A percentile compares a stretch with the other conserved stretches of the same genome.
Evolutionary conservation across 73 alveolate species (phyloP).

Genomic region (Blepharisma japonicum): DNA sequence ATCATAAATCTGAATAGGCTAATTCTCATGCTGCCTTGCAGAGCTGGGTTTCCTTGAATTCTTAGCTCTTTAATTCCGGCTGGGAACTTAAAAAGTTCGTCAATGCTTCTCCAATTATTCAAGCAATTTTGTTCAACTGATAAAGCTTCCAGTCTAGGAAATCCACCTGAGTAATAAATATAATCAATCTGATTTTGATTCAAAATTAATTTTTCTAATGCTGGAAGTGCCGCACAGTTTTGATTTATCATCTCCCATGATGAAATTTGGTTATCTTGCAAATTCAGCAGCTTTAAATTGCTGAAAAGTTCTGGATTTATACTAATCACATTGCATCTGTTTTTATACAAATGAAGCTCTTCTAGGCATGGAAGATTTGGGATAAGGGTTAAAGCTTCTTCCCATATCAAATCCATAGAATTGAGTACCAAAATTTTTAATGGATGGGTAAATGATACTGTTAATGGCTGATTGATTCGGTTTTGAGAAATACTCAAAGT

Average conservation of each 20-base stretch:
- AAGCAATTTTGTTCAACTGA: constrained; percentile 45
- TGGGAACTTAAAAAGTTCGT: constrained; percentile 37
- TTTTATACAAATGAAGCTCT: constrained; percentile 57
- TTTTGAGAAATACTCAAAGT: constrained; percentile 54
- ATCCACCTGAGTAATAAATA: constrained; percentile 43
- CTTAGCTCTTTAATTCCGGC: constrained; percentile 36
- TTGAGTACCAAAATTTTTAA: constrained; percentile 52
- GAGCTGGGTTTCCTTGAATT: constrained; percentile 46
- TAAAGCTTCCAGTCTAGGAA: constrained; percentile 33
- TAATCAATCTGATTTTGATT: constrained; percentile 41
- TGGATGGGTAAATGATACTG: not conserved
- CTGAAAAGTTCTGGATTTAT: constrained; percentile 41
- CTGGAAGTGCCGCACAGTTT: constrained; percentile 24
- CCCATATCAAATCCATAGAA: constrained; percentile 65
- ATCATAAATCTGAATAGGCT: not conserved
- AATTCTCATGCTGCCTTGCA: not conserved
- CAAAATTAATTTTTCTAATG: constrained; percentile 38
- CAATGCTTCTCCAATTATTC: constrained; percentile 50
- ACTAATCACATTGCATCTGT: constrained; percentile 29
- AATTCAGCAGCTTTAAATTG: constrained; percentile 48
- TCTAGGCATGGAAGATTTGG: constrained; percentile 50
- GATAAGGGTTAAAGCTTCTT: constrained; percentile 40
- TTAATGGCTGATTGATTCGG: constrained; percentile 43
- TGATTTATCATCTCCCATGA: constrained; percentile 49
- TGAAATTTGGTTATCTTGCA: constrained; percentile 45